Evolutionary conservation across 192 early-diverging fungal genomes (phyloP), one percentile per base, ranked within the genome.

Genomic region (Coemansia sp.): DNA sequence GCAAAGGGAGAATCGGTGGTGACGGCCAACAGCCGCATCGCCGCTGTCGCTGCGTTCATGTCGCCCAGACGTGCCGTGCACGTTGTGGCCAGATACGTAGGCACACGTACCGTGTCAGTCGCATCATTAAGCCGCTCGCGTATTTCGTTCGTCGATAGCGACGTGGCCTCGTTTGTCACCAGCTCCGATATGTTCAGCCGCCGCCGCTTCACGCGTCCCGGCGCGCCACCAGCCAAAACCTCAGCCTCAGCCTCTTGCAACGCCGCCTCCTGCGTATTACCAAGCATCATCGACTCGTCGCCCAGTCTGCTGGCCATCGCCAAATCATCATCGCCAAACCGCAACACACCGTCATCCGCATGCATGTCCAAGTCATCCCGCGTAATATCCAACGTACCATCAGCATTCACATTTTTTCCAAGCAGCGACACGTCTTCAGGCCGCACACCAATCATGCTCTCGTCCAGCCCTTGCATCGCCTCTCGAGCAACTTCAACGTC

Each of bases 401-500:
- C 66, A n/a, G 47, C 57, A 47, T 24, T 61, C 11, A 53, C 24
- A 18, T 42, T 70, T 63, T 61, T 76, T 57, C 66, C 76, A 42
- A 60, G 81, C 66, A 64, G 66, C 56, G 67, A 77, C 26, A 69
- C 9, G 23, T 68, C 68, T 44, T 76, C 78, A 5, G 69, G 31
- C 9, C 59, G 69, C 12, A 67, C 44, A 17, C 71, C 76, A 20
- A 52, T 40, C 54, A 72, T 71, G 56, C 78, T 75, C 51, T 75
- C 78, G 26, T 75, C 67, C 20, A 69, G 42, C 3, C 83, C 79
- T 10, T 58, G 51, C 37, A 68, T 79, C 12, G 82, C 84, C 25
- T 86, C 87, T 48, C 88, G 83, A 4, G 73, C 86, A 18, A 82
- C 55, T 70, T 89, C 88, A 15, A 85, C 81, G 46, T 84, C 85